Conservation (phyloP, 192 early-diverging fungal genomes). For the Coemansia sp. region DNA sequence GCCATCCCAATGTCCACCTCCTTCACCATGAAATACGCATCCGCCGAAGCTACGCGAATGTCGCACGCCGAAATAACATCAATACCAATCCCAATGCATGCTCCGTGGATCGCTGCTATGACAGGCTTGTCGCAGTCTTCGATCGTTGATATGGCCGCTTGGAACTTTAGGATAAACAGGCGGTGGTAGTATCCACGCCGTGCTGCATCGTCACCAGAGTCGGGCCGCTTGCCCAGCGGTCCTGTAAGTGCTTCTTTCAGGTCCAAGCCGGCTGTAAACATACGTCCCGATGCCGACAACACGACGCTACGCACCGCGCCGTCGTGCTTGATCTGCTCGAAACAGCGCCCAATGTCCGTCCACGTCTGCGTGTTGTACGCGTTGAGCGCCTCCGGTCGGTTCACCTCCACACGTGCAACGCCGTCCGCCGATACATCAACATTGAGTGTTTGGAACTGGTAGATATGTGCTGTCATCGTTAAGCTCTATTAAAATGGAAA, state of each 20-base stretch:
- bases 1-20: slow-evolving; percentile 93
- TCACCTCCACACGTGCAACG: slow-evolving; percentile 81
- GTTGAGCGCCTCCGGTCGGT: slow-evolving; percentile 82
- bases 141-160: slow-evolving; percentile 73
- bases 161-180: slow-evolving; percentile 53
- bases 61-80: slow-evolving; percentile 92
- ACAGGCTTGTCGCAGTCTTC: slow-evolving; percentile 87
- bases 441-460: slow-evolving; percentile 64
- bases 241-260: slow-evolving; percentile 54
- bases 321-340: slow-evolving; percentile 62
- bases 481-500: background rate
- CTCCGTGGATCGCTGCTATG: slow-evolving; percentile 82
- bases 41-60: slow-evolving; percentile 76
- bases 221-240: slow-evolving; percentile 16
- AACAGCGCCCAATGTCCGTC: slow-evolving; percentile 65
- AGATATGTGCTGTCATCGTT: slow-evolving; percentile 10
- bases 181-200: slow-evolving; percentile 54
- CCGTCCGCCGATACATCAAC: slow-evolving; percentile 58
- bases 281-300: slow-evolving; percentile 68
- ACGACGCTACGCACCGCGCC: slow-evolving; percentile 72
- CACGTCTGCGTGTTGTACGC: slow-evolving; percentile 71
- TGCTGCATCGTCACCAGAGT: slow-evolving; percentile 23
- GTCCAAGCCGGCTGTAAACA: slow-evolving; percentile 94
- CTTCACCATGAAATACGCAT: slow-evolving; percentile 83
- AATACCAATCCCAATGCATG: slow-evolving; percentile 83